phyloP scores from a whole-genome alignment of 495 filamentous ascomycete species.

The Penicillium lividum region DNA sequence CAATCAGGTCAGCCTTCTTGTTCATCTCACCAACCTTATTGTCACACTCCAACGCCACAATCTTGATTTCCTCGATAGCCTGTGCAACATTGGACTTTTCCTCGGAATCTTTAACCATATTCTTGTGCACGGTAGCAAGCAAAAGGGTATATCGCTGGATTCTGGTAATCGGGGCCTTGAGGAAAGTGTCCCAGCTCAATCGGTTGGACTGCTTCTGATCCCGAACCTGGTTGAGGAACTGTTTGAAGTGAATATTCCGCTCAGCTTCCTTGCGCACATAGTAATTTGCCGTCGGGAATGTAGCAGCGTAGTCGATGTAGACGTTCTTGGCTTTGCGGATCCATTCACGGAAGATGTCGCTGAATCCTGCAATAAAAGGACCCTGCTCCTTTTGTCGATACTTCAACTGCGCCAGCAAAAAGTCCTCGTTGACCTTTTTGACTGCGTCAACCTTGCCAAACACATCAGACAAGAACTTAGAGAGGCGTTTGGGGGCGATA shows the following conservation, averaged over 20 bases:
- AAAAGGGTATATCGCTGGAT: conserved; percentile 90
- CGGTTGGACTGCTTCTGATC: conserved; percentile 80
- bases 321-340: conserved; percentile 87
- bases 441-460: conserved; percentile 91
- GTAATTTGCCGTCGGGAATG: conserved; percentile 81
- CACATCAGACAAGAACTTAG: conserved; percentile 77
- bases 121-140: conserved; percentile 78
- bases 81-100: conserved; percentile 83
- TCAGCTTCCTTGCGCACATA: conserved; percentile 82
- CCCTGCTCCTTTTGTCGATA: conserved; percentile 97
- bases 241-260: conserved; percentile 80
- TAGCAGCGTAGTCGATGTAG: conserved; percentile 90
- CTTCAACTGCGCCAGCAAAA: conserved; percentile 92
- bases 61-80: conserved; percentile 94
- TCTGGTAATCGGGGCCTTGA: conserved; percentile 90
- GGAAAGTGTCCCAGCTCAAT: conserved; percentile 89
- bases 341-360: conserved; percentile 98
- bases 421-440: conserved; percentile 89
- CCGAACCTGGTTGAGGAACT: conserved; percentile 78
- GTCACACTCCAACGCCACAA: conserved; percentile 90
- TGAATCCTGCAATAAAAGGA: conserved; percentile 90
- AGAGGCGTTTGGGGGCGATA: conserved; percentile 69
- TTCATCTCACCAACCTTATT: conserved; percentile 90
- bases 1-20: conserved; percentile 85
- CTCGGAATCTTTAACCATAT: conserved; percentile 79